These are phyloP conservation scores for Mucor circinelloides DNA, from an alignment of 371 early-diverging fungal genomes.

Conservation along the genomic window DNA sequence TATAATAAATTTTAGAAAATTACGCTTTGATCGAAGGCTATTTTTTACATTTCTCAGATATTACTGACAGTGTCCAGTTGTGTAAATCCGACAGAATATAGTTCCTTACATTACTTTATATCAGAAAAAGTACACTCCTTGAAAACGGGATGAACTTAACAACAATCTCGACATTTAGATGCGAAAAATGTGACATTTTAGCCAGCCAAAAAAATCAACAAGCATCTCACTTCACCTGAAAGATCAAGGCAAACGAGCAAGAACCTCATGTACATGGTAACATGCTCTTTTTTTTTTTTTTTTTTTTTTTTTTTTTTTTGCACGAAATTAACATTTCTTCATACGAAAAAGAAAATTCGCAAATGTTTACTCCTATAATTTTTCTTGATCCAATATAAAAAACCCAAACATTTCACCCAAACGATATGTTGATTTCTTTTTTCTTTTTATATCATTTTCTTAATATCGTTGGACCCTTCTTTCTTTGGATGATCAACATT, in stretches of 20 bases:
- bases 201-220: background rate
- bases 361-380: background rate
- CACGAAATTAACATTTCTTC: background rate
- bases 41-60: background rate
- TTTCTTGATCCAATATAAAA: background rate
- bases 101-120: background rate
- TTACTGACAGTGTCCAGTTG: background rate
- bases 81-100: background rate
- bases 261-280: background rate
- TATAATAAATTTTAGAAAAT: background rate
- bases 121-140: background rate
- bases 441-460: background rate
- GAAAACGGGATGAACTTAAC: slow-evolving; percentile 1
- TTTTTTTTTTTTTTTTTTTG: background rate
- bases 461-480: background rate
- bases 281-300: background rate
- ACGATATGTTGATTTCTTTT: background rate
- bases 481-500: background rate
- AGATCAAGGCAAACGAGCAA: background rate
- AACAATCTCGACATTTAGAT: background rate
- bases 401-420: background rate
- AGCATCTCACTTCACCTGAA: background rate
- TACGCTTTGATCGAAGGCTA: background rate
- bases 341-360: background rate
- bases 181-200: background rate